A percentile compares a stretch with the other conserved stretches of the same genome.
These are phyloP conservation scores for Candida oleophila DNA, from an alignment of 805 yeast species.

Conservation along the genomic window DNA sequence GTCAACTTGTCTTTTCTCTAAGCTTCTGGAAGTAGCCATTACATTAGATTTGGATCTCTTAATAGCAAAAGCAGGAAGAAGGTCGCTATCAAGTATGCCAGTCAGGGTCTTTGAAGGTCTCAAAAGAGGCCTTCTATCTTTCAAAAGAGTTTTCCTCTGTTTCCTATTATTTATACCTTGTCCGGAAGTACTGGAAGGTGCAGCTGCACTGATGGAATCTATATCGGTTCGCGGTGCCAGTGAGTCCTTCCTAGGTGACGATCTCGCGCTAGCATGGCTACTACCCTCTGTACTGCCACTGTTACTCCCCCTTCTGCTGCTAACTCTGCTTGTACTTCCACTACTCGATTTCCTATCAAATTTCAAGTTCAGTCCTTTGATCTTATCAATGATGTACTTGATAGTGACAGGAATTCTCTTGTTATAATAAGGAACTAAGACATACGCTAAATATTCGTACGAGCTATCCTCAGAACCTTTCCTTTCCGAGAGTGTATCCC, in stretches of 20 bases:
- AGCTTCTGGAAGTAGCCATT: conserved; percentile 28
- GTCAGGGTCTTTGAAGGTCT: background rate
- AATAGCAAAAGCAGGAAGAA: conserved; percentile 33
- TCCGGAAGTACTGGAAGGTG: background rate
- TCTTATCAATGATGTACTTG: conserved; percentile 43
- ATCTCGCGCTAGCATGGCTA: background rate
- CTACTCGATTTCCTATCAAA: conserved; percentile 9
- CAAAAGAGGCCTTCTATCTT: background rate
- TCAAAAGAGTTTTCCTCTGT: conserved; percentile 5
- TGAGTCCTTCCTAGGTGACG: background rate
- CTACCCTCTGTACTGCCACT: background rate
- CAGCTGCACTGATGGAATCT: background rate
- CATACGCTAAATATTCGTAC: conserved; percentile 49
- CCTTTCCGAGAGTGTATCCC: conserved; percentile 44
- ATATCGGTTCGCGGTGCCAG: background rate
- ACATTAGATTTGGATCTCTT: conserved; percentile 41
- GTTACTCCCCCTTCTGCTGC: background rate
- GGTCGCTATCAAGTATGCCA: conserved; percentile 14
- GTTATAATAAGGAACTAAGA: conserved; percentile 53
- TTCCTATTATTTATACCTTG: conserved; percentile 4
- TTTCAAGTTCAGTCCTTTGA: conserved; percentile 48
- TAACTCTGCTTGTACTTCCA: background rate
- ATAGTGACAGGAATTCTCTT: conserved; percentile 48
- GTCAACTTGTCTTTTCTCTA: conserved; percentile 42
- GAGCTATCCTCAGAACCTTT: conserved; percentile 38